Percentiles rank a stretch among this genome's conserved stretches.
phyloP scores from a whole-genome alignment of 2,329 filamentous ascomycete genomes.

The Talaromyces sp. region DNA sequence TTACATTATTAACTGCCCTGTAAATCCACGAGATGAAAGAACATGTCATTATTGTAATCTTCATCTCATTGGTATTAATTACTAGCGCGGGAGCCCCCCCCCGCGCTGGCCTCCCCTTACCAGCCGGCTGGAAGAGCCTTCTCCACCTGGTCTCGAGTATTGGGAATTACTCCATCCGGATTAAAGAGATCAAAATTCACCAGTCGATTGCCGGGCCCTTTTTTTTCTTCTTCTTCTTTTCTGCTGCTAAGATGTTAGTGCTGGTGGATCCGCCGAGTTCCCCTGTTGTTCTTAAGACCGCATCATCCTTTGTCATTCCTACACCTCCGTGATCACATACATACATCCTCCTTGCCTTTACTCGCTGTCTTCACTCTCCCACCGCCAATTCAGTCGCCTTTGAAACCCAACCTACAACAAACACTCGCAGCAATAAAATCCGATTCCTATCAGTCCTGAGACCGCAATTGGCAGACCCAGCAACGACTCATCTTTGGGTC shows the following conservation, averaged over 20 bases:
- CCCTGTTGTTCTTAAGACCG: not conserved
- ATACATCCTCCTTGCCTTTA: not conserved
- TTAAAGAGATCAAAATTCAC: not conserved
- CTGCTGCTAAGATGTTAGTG: not conserved
- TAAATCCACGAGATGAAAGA: not conserved
- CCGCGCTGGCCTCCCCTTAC: conserved; percentile 1
- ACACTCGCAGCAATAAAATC: not conserved
- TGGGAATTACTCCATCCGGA: not conserved
- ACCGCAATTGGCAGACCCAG: not conserved
- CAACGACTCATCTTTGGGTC: not conserved
- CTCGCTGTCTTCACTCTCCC: not conserved
- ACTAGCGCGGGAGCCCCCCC: not conserved
- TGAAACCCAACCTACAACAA: not conserved
- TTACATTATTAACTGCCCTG: not conserved
- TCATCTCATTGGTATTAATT: not conserved
- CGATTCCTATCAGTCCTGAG: not conserved
- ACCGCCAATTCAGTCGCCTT: not conserved
- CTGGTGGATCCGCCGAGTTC: not conserved
- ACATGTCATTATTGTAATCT: not conserved
- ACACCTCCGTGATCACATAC: not conserved
- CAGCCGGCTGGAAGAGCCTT: conserved; percentile 11
- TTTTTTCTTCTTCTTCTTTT: not conserved
- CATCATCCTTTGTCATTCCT: not conserved
- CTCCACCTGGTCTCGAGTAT: conserved; percentile 10
- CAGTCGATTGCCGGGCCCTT: not conserved